Base-by-base conservation (phyloP, 805 yeast species). In the Kazachstania bromeliacearum region DNA sequence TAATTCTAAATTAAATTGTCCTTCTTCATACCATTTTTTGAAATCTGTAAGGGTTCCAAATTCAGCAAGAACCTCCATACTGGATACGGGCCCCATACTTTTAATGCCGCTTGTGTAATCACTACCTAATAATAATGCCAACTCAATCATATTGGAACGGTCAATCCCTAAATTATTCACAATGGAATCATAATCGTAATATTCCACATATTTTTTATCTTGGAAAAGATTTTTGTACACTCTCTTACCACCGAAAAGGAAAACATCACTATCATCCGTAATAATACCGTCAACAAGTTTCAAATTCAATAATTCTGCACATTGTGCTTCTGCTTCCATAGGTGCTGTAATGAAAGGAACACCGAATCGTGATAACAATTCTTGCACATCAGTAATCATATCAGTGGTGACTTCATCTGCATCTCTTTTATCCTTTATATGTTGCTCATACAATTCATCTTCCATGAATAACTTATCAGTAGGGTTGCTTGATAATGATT, bases 251-350 rank as follows among this genome's bases (percentile, higher is more conserved):
- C 97, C 97, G 65, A 92, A 92, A 25, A 92, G 59, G 48, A 92
- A 92, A 34, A 94, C 87, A 70, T 92, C 99, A 46, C 95, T 85
- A 64, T 92, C 99, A 60, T 92, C 99, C 0, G 98, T 92, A 17
- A 92, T 79, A 5, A 92, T 80, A 0, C 98, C 99, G 58, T 92
- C 97, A 4, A 89, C 96, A 14, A 92, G 63, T 0, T 71, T 74
- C 16, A 87, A 57, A n/a, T 59, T 52, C 27, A 75, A 58, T 5
- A 92, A 60, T 45, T 80, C 84, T 0, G 95, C 96, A 62, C 99
- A 92, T 52, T 92, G 98, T 0, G 98, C 97, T 62, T 92, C 99
- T 1, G 98, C 98, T 60, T 92, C 99, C 88, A 85, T 85, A 1
- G 98, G 99, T 0, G 98, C 96, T 0, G 95, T 84, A 7, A 92